Base-by-base conservation (phyloP, 2,329 filamentous ascomycete species). In the Ramularia collo-cygni region DNA sequence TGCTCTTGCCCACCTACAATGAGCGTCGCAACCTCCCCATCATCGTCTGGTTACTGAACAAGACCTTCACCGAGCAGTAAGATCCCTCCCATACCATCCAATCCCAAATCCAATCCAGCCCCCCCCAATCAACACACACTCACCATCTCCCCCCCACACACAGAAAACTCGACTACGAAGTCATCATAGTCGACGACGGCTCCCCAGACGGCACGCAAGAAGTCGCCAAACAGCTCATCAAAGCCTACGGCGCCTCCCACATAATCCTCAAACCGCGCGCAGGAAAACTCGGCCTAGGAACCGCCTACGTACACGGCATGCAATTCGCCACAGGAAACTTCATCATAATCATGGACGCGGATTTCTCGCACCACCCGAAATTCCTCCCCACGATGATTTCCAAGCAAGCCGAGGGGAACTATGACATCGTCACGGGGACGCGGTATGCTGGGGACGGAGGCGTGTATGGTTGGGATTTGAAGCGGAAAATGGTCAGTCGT, bases 311-410 rank as follows among this genome's bases (percentile, higher is more conserved):
- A 28, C 89, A 95, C 67, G 90, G 90, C 37, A 75, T 98, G 45
- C 79, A 95, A 64, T 96, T 85, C 62, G 83, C 76, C 16, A 88
- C 81, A 15, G 92, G 92, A 57, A 95, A 93, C 76, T 96, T 81
- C 61, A 86, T 98, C 62, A 86, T 98, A 73, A 98, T 98, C 76
- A 98, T 98, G 92, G 92, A 98, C 72, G 92, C 93, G 67, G 92
- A 98, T 70, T 98, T 98, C 76, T 87, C 80, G 56, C 92, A 98
- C 71, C 92, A 98, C 74, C 92, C 92, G 61, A 98, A 96, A 70
- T 98, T 96, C 77, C 95, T 98, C 67, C 81, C 89, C 38, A 74
- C 82, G 61, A 96, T 98, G 87, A 86, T 98, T 57, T 76, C 75
- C 44, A 76, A 81, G 52, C 92, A 96, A 67, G 76, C 79, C 64